phyloP scores from a whole-genome alignment of 768 basidiomycete species.

The Rubroboletus satanas region DNA sequence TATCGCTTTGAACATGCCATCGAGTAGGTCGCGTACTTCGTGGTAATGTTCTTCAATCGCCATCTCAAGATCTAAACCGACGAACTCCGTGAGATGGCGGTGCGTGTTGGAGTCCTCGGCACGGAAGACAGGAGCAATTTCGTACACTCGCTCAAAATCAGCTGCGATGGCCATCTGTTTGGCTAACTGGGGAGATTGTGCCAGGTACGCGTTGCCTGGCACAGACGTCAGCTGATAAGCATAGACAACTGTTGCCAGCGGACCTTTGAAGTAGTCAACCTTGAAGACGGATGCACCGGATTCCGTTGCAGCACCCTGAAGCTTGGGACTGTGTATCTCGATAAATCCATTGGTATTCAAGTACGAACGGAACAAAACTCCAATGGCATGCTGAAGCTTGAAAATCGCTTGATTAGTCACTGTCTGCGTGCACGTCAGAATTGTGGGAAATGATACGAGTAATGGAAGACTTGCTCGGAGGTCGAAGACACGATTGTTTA shows the following conservation, averaged over 20 bases:
- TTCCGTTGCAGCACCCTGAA: slow-evolving; percentile 96
- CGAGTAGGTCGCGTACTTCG: slow-evolving; percentile 91
- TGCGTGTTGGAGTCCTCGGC: slow-evolving; percentile 97
- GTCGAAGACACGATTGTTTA: slow-evolving; percentile 92
- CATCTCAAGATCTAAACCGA: slow-evolving; percentile 99
- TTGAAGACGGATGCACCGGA: slow-evolving; percentile 97
- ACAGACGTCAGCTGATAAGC: background rate
- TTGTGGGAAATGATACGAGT: background rate
- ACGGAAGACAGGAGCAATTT: slow-evolving; percentile 95
- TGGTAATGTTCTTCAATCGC: slow-evolving; percentile 98
- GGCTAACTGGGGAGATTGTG: slow-evolving; percentile 94
- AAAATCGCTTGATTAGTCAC: slow-evolving; percentile 96
- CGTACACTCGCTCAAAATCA: slow-evolving; percentile 97
- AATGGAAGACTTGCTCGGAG: slow-evolving; percentile 61
- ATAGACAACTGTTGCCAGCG: background rate
- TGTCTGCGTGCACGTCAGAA: slow-evolving; percentile 50
- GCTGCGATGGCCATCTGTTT: slow-evolving; percentile 99
- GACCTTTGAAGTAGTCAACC: slow-evolving; percentile 94
- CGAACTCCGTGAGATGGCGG: slow-evolving; percentile 97
- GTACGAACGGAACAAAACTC: slow-evolving; percentile 82
- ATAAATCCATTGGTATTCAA: slow-evolving; percentile 72
- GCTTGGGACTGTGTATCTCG: slow-evolving; percentile 97
- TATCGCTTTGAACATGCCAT: slow-evolving; percentile 79
- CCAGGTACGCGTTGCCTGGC: slow-evolving; percentile 85
- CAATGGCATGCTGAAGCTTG: slow-evolving; percentile 84